phyloP scores from a whole-genome alignment of 371 early-diverging fungal genomes.

The Rhizomucor pusillus region DNA sequence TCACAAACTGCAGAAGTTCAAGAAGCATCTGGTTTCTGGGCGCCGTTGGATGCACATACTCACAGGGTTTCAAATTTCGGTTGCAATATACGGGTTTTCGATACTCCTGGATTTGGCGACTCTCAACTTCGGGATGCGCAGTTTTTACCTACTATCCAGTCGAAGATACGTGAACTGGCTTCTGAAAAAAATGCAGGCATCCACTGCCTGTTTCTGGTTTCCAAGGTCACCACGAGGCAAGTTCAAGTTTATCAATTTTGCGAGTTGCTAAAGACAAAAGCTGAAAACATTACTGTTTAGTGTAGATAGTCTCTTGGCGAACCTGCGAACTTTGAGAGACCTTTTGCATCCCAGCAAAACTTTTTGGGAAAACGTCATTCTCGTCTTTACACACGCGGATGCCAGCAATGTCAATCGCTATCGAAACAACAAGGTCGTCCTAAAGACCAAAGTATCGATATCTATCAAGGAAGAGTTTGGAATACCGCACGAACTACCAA shows the following conservation, averaged over 20 bases:
- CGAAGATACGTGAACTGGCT: constrained; percentile 20
- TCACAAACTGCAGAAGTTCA: constrained; percentile 38
- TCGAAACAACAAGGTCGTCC: constrained; percentile 25
- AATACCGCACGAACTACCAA: constrained; percentile 27
- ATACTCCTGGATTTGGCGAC: constrained; percentile 48
- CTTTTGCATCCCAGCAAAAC: constrained; percentile 13
- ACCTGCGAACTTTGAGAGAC: constrained; percentile 18
- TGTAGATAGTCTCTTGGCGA: constrained; percentile 26
- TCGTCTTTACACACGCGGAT: constrained; percentile 46
- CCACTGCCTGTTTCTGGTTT: constrained; percentile 14
- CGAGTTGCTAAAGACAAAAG: neutral
- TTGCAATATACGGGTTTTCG: constrained; percentile 26
- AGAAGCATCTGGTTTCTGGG: constrained; percentile 33
- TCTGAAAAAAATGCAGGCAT: constrained; percentile 3
- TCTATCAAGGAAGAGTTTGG: constrained; percentile 21
- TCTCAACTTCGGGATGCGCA: constrained; percentile 30
- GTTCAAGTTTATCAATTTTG: neutral
- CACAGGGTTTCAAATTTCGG: constrained; percentile 32
- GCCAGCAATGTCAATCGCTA: constrained; percentile 14
- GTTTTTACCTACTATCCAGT: constrained; percentile 25
- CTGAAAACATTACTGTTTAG: constrained; percentile 1
- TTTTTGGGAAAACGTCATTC: constrained; percentile 39
- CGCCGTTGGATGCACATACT: constrained; percentile 33
- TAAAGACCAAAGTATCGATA: constrained; percentile 25
- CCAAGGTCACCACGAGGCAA: constrained; percentile 21